Base-by-base conservation (phyloP, 2,329 filamentous ascomycete genomes). In the Penicillium janthinellum region DNA sequence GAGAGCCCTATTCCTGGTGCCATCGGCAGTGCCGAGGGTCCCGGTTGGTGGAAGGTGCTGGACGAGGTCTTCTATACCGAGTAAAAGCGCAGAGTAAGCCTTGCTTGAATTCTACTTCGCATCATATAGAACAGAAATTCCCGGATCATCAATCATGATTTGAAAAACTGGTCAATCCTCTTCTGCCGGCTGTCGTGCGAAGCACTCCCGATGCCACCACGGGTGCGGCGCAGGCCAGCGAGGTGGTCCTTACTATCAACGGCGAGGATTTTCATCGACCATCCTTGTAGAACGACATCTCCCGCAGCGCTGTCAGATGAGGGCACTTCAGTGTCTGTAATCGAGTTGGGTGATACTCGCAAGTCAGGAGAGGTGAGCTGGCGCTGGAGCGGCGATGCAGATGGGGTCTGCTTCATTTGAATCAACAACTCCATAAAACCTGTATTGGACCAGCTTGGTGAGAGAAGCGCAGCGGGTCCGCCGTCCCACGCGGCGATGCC, bases 171-270 rank as follows among this genome's bases (percentile, higher is more conserved):
- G 48, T 91, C 86, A 67, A 97, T 84, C 17, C 84, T 91, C 70
- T 84, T 88, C 74, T 96, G 93, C 49, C 83, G 87, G 11, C 85
- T 82, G 72, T 97, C 92, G 71, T 91, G 88, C 57, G 84, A 83
- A 41, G 90, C 83, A 67, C 89, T 95, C 56, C 92, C 92, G 58
- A 96, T 90, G 3, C 92, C 92, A 34, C 91, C 91, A 25, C 89
- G 82, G 8, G 91, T 94, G 75, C 91, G 90, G 73, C 88, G 93
- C 59, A 96, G 79, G 31, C 88, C 86, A 47, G 80, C 77, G 2
- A 96, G 83, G 75, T 97, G 93, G 4, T 86, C 83, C 60, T 85
- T 83, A 62, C 84, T 85, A 71, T 96, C 94, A 63, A 92, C 82
- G 5, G 79, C 79, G 48, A 84, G 74, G 31, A 96, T 81, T 7